Evolutionary conservation across 768 basidiomycete species (phyloP), one percentile per base, ranked within the genome.

Genomic region (Podaxis sp.): DNA sequence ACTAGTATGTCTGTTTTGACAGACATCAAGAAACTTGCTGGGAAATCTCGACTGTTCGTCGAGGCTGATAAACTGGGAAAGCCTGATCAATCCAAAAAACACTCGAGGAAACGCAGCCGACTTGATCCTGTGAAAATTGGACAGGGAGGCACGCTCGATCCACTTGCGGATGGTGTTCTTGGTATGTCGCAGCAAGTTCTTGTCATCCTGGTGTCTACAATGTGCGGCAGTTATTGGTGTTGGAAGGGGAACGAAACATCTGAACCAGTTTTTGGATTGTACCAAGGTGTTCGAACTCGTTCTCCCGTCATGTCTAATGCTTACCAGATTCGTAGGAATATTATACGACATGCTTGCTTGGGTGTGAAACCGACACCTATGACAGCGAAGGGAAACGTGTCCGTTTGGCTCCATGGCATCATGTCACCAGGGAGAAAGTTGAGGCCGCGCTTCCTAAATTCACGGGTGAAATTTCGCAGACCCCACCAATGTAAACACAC

Each of bases 111-210:
- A 50, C 73, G 74, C 56, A 78, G 78, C 54, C 53, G 61, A 17
- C 19, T 49, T 3, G 81, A 84, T 22, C 69, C 74, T 2, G 78
- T 95, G 57, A 96, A 96, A 75, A 85, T 96, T 54, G 95, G 94
- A 1, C 93, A 95, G 74, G 94, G 94, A 29, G 95, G 97, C 3
- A 99, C 97, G 3, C 79, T 99, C 55, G 97, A 99, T 77, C 97
- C 97, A 15, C 81, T 98, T 38, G 97, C 97, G 4, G 94, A 97
- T 73, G 96, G 96, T 49, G 94, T 97, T 15, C 78, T 98, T 65
- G 93, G 95, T 95, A 71, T 67, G 81, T 63, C 53, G 17, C n/a
- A 33, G 38, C 54, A 17, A 38, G 54, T 29, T 25, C 27, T 38
- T 17, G 38, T 11, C 57, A 22, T 25, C n/a, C 50, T 29, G 2